These are phyloP conservation scores for Termitomyces eurrhizus DNA, from an alignment of 768 basidiomycete species.

Conservation along the genomic window DNA sequence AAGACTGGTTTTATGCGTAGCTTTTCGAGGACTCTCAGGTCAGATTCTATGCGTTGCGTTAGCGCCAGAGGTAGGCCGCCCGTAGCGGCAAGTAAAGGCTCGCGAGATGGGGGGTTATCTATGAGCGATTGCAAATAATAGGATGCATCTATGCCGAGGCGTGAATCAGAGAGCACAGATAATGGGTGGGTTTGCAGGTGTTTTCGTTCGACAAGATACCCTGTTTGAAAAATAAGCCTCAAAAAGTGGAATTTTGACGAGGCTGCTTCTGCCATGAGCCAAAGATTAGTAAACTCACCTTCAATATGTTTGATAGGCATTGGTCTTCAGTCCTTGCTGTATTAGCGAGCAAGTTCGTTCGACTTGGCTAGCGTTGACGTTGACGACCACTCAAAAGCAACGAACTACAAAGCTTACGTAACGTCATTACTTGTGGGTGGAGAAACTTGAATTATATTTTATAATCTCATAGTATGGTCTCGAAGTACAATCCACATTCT, in stretches of 20 bases:
- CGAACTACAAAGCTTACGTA: constrained; percentile 17
- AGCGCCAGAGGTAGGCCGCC: constrained; percentile 92
- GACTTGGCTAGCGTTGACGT: constrained; percentile 31
- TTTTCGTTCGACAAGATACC: constrained; percentile 83
- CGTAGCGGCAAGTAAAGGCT: constrained; percentile 91
- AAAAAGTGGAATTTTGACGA: constrained; percentile 3
- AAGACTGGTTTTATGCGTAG: constrained; percentile 97
- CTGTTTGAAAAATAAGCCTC: constrained; percentile 35
- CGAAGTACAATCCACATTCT: background rate
- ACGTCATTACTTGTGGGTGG: constrained; percentile 4
- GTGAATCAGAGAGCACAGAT: constrained; percentile 79
- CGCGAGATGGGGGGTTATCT: constrained; percentile 72
- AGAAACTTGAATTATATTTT: too few relatives aligned
- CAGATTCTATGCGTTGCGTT: constrained; percentile 82
- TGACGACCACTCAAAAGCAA: constrained; percentile 19
- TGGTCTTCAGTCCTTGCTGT: constrained; percentile 19
- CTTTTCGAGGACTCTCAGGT: constrained; percentile 88
- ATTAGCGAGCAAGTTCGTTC: constrained; percentile 24
- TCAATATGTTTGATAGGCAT: constrained; percentile 87
- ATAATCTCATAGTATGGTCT: too few relatives aligned
- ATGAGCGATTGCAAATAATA: constrained; percentile 82
- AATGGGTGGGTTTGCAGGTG: constrained; percentile 82
- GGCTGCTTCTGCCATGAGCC: background rate
- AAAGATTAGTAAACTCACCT: constrained; percentile 43
- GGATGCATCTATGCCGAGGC: constrained; percentile 95